Evolutionary conservation across 1,284 basidiomycete species (phyloP), one percentile per base, ranked within the genome.

Genomic region (Megacollybia platyphylla): DNA sequence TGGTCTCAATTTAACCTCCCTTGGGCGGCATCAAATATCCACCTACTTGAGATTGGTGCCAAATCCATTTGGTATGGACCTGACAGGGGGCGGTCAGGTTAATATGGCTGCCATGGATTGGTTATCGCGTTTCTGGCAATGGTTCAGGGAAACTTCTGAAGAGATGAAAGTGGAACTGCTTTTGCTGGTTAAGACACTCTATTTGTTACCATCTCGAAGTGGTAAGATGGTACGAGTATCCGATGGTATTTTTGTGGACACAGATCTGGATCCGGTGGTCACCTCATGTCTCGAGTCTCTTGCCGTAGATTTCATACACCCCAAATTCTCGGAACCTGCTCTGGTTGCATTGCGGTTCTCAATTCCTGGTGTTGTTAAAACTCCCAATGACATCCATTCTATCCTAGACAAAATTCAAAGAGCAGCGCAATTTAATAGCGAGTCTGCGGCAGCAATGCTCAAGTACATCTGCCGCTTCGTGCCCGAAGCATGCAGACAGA

Each of bases 221-320:
- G 27, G 30, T 10, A 17, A 11, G 27, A n/a, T 41, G 18, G 31
- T 32, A 15, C 13, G 9, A n/a, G 15, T 41, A 13, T n/a, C 8
- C n/a, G 20, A 34, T 13, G 27, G 29, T 4, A 18, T 41, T 13
- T 41, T 41, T n/a, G 29, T 31, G 7, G 40, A n/a, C n/a, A 20
- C 11, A 9, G 40, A 24, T 1, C 2, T 34, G 8, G n/a, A 31
- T 41, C 13, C 28, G 2, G 9, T 9, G 8, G 10, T 41, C 9
- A 9, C 34, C 7, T 11, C 27, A 3, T 13, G 15, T n/a, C 40
- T 41, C n/a, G 11, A 41, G 39, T 34, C 41, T 36, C 41, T 46
- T 27, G 37, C 28, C 15, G 31, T 46, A n/a, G 24, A 40, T 9
- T 18, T 46, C 9, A 24, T 45, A 29, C 39, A 30, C 28, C 15